Percentiles rank a stretch among this genome's conserved stretches.
Evolutionary conservation across 2,329 filamentous ascomycete species (phyloP).

Genomic region (Celoporthe dispersa): DNA sequence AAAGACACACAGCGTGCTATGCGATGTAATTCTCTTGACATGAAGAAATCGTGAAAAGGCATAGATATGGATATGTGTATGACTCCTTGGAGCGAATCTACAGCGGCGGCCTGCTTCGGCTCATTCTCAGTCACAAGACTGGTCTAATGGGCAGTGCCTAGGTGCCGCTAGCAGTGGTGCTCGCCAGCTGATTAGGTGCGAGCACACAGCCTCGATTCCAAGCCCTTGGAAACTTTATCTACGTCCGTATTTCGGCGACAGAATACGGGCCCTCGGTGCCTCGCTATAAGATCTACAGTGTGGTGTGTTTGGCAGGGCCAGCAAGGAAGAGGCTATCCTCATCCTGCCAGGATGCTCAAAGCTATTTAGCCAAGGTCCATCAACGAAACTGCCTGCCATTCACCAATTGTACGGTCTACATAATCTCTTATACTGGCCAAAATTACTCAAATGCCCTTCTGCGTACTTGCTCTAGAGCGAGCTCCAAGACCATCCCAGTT

Average conservation of each 20-base stretch:
- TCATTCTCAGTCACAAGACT: neutral
- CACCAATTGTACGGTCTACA: no score
- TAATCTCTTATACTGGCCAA: neutral
- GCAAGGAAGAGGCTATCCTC: neutral
- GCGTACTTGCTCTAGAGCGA: no score
- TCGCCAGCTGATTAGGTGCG: neutral
- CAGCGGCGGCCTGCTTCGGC: neutral
- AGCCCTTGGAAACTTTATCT: neutral
- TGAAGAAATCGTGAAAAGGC: neutral
- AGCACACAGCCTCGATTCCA: neutral
- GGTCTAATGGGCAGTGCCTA: no score
- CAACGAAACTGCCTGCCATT: no score
- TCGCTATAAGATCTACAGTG: neutral
- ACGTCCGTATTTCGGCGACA: neutral
- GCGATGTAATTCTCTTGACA: no score
- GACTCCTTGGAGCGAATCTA: neutral
- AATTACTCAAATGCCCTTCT: neutral
- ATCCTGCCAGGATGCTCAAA: neutral
- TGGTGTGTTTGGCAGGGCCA: neutral
- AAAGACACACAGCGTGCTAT: no score
- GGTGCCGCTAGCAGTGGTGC: neutral
- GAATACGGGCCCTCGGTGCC: neutral
- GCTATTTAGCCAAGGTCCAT: no score
- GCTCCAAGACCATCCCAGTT: no score
- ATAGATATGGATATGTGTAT: no score